Conservation (phyloP, 306 rosid genomes). For the Cucurbita ficifolia region DNA sequence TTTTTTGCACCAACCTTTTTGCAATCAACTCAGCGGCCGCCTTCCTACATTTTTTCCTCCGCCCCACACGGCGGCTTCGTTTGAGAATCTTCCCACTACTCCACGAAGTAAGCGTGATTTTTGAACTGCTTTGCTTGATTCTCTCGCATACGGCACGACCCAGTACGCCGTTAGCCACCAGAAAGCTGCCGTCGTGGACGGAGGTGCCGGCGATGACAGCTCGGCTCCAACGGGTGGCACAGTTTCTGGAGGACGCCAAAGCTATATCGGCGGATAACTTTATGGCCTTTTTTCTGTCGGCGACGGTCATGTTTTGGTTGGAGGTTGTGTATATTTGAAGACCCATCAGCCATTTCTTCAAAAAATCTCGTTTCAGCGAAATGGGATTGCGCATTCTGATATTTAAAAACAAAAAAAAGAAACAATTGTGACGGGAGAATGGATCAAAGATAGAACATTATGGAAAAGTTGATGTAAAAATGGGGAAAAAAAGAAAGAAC, state of each 20-base stretch:
- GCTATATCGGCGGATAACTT: slow-evolving; percentile 74
- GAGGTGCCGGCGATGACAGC: slow-evolving; percentile 36
- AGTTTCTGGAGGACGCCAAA: slow-evolving; percentile 57
- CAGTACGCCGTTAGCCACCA: slow-evolving; percentile 5
- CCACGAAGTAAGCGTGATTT: not conserved
- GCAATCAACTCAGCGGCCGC: slow-evolving; percentile 23
- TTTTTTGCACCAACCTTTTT: slow-evolving; percentile 30
- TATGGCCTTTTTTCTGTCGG: slow-evolving; percentile 62
- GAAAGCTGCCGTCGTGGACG: not conserved
- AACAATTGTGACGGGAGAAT: not conserved
- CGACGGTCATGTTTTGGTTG: slow-evolving; percentile 32
- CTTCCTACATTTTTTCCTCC: slow-evolving; percentile 8
- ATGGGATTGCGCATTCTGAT: slow-evolving; percentile 38
- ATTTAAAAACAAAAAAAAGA: not conserved
- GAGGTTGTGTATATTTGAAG: slow-evolving; percentile 30
- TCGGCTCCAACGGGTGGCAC: slow-evolving; percentile 48
- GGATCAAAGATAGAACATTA: too few relatives aligned
- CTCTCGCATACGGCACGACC: slow-evolving; percentile 5
- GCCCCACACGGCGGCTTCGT: slow-evolving; percentile 19
- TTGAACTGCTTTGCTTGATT: not conserved
- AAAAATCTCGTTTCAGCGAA: slow-evolving; percentile 45
- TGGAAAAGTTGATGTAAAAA: not conserved
- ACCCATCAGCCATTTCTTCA: slow-evolving; percentile 50
- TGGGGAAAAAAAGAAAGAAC: not conserved
- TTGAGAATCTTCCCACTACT: slow-evolving; percentile 29